Percentiles rank a stretch among this genome's conserved stretches.
Evolutionary conservation across 139 green algal genomes (phyloP).

Genomic region (Chlorella sp.): DNA sequence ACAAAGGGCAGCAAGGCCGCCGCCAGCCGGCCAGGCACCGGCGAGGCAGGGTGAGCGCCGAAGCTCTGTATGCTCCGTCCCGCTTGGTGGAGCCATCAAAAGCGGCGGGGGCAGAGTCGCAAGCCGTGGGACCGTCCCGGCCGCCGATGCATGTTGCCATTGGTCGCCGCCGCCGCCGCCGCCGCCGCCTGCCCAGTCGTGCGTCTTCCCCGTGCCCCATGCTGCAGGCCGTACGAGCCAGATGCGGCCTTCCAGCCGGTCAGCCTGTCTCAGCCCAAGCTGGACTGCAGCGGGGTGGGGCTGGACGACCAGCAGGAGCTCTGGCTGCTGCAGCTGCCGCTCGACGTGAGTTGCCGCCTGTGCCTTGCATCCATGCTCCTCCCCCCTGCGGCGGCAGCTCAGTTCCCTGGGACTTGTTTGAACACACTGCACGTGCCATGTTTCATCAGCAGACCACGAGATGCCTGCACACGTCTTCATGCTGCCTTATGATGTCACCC

Average conservation of each 20-base stretch:
- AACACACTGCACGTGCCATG: not conserved
- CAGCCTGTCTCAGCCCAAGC: not conserved
- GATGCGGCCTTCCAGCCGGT: not conserved
- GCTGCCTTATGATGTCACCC: not conserved
- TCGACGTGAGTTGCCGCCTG: constrained; percentile 2
- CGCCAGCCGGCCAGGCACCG: too few species aligned
- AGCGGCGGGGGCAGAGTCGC: too few species aligned
- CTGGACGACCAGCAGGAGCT: constrained; percentile 32
- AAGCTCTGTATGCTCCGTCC: too few species aligned
- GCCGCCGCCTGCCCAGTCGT: not conserved
- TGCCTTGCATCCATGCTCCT: not conserved
- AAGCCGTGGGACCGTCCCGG: too few species aligned
- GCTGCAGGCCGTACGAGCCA: not conserved
- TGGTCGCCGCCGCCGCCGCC: not conserved
- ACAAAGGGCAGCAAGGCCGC: too few species aligned
- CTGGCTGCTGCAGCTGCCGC: constrained; percentile 41
- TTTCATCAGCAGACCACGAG: not conserved
- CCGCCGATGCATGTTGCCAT: not conserved
- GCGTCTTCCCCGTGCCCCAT: too few species aligned
- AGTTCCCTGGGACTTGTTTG: not conserved
- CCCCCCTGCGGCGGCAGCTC: not conserved
- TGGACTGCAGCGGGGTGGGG: constrained; percentile 11
- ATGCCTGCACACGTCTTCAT: not conserved
- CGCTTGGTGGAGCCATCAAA: too few species aligned
- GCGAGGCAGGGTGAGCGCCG: too few species aligned